A percentile compares a stretch with the other conserved stretches of the same genome.
phyloP scores from a whole-genome alignment of 768 basidiomycete genomes.

The Suillus placidus region DNA sequence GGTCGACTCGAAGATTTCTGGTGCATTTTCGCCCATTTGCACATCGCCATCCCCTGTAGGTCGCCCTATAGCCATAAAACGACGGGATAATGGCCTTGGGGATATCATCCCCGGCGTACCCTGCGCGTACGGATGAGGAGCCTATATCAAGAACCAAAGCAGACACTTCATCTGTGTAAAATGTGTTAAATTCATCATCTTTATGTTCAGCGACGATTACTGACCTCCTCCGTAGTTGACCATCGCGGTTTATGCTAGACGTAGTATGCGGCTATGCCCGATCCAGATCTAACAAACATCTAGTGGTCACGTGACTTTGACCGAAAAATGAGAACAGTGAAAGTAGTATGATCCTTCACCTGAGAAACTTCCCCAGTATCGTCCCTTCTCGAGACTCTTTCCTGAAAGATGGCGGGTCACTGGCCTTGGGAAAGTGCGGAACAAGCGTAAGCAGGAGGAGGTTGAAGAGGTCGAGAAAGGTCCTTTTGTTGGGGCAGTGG shows the following conservation, averaged over 20 bases:
- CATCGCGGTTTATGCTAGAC: constrained; percentile 44
- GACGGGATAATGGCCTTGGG: constrained; percentile 93
- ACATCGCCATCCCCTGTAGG: constrained; percentile 34
- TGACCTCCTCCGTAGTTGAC: constrained; percentile 87
- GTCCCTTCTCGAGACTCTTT: not conserved
- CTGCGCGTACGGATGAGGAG: constrained; percentile 84
- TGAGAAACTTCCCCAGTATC: not conserved
- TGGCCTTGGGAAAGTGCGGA: constrained; percentile 39
- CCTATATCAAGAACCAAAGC: constrained; percentile 97
- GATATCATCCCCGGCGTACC: constrained; percentile 96
- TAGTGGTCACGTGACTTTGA: not conserved
- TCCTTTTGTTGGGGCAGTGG: constrained; percentile 43
- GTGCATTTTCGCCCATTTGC: constrained; percentile 45
- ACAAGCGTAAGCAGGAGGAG: constrained; percentile 61
- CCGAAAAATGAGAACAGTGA: constrained; percentile 2
- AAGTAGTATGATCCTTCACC: constrained; percentile 11
- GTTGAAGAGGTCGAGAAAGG: constrained; percentile 39
- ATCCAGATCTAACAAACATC: constrained; percentile 4
- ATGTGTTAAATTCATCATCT: not conserved
- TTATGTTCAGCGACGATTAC: constrained; percentile 23
- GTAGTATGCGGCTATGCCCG: not conserved
- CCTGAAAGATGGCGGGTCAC: constrained; percentile 34
- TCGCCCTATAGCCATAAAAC: constrained; percentile 75
- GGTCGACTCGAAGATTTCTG: constrained; percentile 30
- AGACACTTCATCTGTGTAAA: constrained; percentile 86